A percentile compares a stretch with the other conserved stretches of the same genome.
These are phyloP conservation scores for Tolypocladium sp. DNA, from an alignment of 2,329 filamentous ascomycete genomes.

Conservation along the genomic window DNA sequence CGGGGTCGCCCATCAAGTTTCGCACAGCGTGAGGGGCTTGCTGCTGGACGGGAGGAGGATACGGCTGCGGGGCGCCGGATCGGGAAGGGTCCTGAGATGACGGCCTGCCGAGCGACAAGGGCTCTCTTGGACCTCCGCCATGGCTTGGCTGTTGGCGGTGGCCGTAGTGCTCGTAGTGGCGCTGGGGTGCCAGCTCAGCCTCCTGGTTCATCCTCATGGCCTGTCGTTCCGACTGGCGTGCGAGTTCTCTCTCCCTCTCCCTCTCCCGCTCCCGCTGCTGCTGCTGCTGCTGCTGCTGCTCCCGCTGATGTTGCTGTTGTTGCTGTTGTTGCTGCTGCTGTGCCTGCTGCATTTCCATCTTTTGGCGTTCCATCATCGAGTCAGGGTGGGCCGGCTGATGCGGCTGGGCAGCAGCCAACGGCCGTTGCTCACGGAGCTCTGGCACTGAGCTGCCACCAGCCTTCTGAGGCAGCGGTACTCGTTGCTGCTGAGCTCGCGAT, in stretches of 20 bases:
- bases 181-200: slow-evolving; percentile 29
- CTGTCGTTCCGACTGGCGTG: slow-evolving; percentile 18
- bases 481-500: slow-evolving; percentile 22
- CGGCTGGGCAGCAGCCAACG: slow-evolving; percentile 24
- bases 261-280: slow-evolving; percentile 8
- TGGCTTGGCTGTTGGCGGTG: slow-evolving; percentile 29
- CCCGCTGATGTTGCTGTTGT: slow-evolving; percentile 13
- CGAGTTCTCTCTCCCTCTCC: slow-evolving; percentile 18
- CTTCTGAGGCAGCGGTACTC: slow-evolving; percentile 32
- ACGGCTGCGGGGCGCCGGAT: slow-evolving; percentile 22
- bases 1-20: slow-evolving; percentile 28
- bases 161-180: slow-evolving; percentile 35
- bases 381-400: slow-evolving; percentile 22
- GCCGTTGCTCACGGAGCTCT: slow-evolving; percentile 24
- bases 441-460: slow-evolving; percentile 18
- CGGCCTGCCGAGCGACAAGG: slow-evolving; percentile 25
- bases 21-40: slow-evolving; percentile 31
- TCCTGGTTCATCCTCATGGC: slow-evolving; percentile 39
- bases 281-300: slow-evolving; percentile 10
- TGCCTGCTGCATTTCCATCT: slow-evolving; percentile 15
- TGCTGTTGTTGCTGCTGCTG: slow-evolving; percentile 8
- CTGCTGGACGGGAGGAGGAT: slow-evolving; percentile 19
- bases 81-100: slow-evolving; percentile 35
- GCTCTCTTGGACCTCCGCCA: slow-evolving; percentile 29
- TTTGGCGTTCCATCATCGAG: slow-evolving; percentile 22